Conservation (phyloP, 1,284 basidiomycete species). For the Papiliotrema nemorosa region DNA sequence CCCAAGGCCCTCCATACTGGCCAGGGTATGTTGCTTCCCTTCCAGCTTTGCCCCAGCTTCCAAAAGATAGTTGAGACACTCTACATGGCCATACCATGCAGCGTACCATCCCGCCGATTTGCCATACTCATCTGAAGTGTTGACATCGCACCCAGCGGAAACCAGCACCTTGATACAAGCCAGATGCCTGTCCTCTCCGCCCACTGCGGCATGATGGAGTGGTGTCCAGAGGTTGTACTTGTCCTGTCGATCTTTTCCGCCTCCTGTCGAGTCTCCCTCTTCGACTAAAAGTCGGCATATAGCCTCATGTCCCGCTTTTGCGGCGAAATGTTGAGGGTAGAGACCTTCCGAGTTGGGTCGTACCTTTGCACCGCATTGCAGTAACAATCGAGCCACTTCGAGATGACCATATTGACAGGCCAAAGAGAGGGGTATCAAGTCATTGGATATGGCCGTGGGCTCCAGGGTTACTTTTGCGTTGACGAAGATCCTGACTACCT, state of each 20-base stretch:
- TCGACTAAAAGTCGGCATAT: constrained; percentile 80
- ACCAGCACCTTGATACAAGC: constrained; percentile 75
- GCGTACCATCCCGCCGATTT: constrained; percentile 90
- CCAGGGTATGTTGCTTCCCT: constrained; percentile 27
- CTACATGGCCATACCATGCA: constrained; percentile 92
- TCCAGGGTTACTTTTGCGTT: constrained; percentile 58
- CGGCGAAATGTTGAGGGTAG: constrained; percentile 95
- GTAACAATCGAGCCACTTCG: constrained; percentile 73
- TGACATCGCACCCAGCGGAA: constrained; percentile 70
- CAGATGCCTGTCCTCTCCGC: constrained; percentile 61
- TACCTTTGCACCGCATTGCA: constrained; percentile 72
- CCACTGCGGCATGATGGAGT: constrained; percentile 89
- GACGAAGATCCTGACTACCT: constrained; percentile 74
- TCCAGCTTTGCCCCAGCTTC: constrained; percentile 52
- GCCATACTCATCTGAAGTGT: constrained; percentile 77
- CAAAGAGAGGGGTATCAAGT: constrained; percentile 82
- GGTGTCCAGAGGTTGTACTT: constrained; percentile 99
- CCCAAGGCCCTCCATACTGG: constrained; percentile 44
- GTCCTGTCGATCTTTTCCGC: constrained; percentile 83
- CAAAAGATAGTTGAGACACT: constrained; percentile 71
- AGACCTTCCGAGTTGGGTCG: constrained; percentile 89
- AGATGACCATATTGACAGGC: constrained; percentile 87
- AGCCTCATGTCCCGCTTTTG: constrained; percentile 84
- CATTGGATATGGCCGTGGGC: constrained; percentile 58
- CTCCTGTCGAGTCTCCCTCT: constrained; percentile 45